Conservation (phyloP, 352 stramenopile genomes). For the Phytopythium mirpurense region DNA sequence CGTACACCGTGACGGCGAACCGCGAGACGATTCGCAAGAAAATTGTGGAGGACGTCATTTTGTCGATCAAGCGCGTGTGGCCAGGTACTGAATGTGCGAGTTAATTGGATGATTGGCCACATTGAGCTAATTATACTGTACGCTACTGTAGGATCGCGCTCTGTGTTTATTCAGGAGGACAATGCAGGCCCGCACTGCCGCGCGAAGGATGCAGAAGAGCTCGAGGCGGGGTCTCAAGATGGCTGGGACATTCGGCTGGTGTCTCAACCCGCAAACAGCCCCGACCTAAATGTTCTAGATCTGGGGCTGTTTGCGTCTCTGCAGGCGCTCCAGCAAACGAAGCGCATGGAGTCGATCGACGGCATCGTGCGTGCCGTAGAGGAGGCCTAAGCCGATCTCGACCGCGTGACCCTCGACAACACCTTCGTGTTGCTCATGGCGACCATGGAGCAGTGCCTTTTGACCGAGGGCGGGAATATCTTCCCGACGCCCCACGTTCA, state of each 20-base stretch:
- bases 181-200: not conserved
- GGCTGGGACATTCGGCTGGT: conserved; percentile 5
- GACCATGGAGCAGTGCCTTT: conserved; percentile 17
- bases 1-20: not conserved
- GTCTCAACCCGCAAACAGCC: conserved; percentile 14
- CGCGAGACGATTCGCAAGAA: not conserved
- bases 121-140: not conserved
- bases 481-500: conserved; percentile 13
- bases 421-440: conserved; percentile 19
- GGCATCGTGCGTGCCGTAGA: conserved; percentile 10
- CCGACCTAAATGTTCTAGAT: conserved; percentile 18
- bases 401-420: conserved; percentile 11
- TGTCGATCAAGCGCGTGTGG: conserved; percentile 2
- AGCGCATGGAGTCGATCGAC: conserved; percentile 1
- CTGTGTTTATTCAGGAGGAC: conserved; percentile 5
- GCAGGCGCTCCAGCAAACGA: conserved; percentile 14
- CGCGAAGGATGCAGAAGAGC: not conserved
- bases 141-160: not conserved
- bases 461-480: conserved; percentile 11
- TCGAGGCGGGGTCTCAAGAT: not conserved
- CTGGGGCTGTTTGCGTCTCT: conserved; percentile 17
- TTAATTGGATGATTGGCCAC: too few relatives aligned
- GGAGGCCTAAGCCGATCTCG: conserved; percentile 12
- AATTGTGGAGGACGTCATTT: conserved; percentile 8
- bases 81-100: not conserved